Evolutionary conservation across 345 rosid species (phyloP).

Genomic region (Laguncularia racemosa): DNA sequence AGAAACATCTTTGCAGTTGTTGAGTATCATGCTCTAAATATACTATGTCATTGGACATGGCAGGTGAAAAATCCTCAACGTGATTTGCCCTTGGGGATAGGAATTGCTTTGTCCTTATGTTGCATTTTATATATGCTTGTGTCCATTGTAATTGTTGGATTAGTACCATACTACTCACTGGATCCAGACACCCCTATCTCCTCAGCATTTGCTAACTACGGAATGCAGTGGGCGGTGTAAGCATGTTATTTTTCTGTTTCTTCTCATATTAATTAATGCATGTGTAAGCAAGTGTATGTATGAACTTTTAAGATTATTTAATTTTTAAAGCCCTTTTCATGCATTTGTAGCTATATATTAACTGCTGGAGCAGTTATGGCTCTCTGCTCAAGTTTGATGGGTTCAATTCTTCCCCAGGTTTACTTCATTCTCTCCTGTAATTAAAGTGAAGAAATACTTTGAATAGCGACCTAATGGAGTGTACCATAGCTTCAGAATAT

Average conservation of each 20-base stretch:
- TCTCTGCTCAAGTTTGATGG: constrained; percentile 92
- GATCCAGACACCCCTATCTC: constrained; percentile 99
- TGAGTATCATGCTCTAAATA: background rate
- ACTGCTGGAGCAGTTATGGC: constrained; percentile 92
- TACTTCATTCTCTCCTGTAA: background rate
- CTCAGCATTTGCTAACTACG: constrained; percentile 79
- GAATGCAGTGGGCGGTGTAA: constrained; percentile 99
- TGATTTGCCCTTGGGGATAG: constrained; percentile 95
- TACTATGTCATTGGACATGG: background rate
- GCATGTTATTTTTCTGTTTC: constrained; percentile 17
- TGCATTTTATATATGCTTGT: constrained; percentile 92
- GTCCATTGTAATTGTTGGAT: constrained; percentile 85
- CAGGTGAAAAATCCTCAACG: constrained; percentile 95
- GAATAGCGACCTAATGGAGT: no score
- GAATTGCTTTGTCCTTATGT: constrained; percentile 70
- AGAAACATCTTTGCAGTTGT: constrained; percentile 1
- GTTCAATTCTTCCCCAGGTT: constrained; percentile 97
- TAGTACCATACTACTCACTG: constrained; percentile 88
- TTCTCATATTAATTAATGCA: background rate
- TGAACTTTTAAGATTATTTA: background rate
- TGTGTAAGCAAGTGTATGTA: background rate
- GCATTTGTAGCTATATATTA: constrained; percentile 57
- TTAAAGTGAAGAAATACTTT: background rate
- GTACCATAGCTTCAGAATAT: no score
- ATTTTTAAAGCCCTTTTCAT: constrained; percentile 4